Conservation (phyloP, 805 yeast genomes). For the Jamesozyma piceae region DNA sequence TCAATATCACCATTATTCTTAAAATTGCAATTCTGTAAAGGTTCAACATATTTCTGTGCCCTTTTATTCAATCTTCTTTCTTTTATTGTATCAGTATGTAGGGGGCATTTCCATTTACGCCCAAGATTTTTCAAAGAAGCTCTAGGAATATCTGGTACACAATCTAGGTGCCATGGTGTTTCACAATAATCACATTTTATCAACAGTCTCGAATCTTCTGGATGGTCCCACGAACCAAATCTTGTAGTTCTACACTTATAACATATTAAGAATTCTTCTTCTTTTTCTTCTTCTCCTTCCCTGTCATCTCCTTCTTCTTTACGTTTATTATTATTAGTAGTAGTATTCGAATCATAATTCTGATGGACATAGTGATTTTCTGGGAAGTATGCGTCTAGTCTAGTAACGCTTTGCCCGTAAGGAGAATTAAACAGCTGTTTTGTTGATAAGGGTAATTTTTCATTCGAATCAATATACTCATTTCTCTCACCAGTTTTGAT, state of each 20-base stretch:
- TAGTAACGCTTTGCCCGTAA: slow-evolving; percentile 29
- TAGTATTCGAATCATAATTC: background rate
- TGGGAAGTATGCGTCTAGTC: slow-evolving; percentile 38
- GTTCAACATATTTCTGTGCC: slow-evolving; percentile 46
- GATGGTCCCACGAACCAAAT: slow-evolving; percentile 35
- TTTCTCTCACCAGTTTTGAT: slow-evolving; percentile 61
- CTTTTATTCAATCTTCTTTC: slow-evolving; percentile 41
- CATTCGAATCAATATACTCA: slow-evolving; percentile 56
- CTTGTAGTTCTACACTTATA: slow-evolving; percentile 70
- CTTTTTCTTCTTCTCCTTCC: slow-evolving; percentile 47
- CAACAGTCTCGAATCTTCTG: slow-evolving; percentile 40
- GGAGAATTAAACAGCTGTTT: slow-evolving; percentile 40
- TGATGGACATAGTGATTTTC: slow-evolving; percentile 34
- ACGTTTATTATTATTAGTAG: background rate
- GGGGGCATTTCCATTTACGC: slow-evolving; percentile 84
- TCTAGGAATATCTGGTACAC: slow-evolving; percentile 63
- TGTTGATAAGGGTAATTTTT: slow-evolving; percentile 34
- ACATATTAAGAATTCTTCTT: slow-evolving; percentile 62
- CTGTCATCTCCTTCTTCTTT: slow-evolving; percentile 36
- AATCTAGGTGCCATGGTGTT: slow-evolving; percentile 81
- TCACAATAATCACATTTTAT: slow-evolving; percentile 78
- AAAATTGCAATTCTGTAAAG: slow-evolving; percentile 42
- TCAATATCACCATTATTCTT: slow-evolving; percentile 52
- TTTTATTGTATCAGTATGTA: slow-evolving; percentile 41
- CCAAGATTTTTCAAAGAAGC: slow-evolving; percentile 65